Evolutionary conservation across 768 basidiomycete genomes (phyloP).

Genomic region (Auricularia cornea): DNA sequence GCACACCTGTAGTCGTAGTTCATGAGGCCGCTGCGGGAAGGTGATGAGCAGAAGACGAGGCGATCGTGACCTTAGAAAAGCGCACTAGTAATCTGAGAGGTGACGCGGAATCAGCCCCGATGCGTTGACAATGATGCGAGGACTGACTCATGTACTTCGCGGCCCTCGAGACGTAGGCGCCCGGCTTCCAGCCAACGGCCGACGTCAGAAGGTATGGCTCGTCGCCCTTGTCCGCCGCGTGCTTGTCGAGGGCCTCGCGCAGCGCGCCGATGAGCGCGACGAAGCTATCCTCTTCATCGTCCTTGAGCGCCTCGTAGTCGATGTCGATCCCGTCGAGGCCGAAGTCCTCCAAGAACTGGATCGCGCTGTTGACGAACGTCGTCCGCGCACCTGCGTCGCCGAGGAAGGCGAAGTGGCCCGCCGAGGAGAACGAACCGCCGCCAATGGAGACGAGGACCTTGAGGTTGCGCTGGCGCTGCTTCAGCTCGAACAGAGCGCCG

Average conservation of each 20-base stretch:
- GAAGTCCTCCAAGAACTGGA: slow-evolving; percentile 29
- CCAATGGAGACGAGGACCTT: slow-evolving; percentile 26
- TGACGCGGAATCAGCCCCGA: too few relatives aligned
- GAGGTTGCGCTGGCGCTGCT: slow-evolving; percentile 18
- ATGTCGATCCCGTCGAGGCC: slow-evolving; percentile 26
- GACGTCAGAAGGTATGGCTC: slow-evolving; percentile 6
- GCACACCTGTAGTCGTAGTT: slow-evolving; percentile 21
- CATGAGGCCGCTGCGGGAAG: not conserved
- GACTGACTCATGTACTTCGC: slow-evolving; percentile 18
- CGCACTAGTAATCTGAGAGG: too few relatives aligned
- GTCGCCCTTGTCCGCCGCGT: slow-evolving; percentile 20
- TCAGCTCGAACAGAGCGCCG: not conserved
- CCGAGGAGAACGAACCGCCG: slow-evolving; percentile 13
- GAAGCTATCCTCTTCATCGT: slow-evolving; percentile 20
- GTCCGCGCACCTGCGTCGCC: slow-evolving; percentile 3
- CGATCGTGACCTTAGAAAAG: too few relatives aligned
- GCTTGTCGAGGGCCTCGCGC: slow-evolving; percentile 22
- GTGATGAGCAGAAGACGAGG: too few relatives aligned
- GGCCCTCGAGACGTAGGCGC: slow-evolving; percentile 19
- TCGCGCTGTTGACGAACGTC: slow-evolving; percentile 16
- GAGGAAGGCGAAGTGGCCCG: slow-evolving; percentile 11
- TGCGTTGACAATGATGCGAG: too few relatives aligned
- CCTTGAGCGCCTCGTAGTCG: slow-evolving; percentile 29
- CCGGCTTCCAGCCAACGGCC: slow-evolving; percentile 11
- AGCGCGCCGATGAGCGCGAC: slow-evolving; percentile 21